These are phyloP conservation scores for Hanseniaspora lindneri DNA, from an alignment of 805 yeast species.

Conservation along the genomic window DNA sequence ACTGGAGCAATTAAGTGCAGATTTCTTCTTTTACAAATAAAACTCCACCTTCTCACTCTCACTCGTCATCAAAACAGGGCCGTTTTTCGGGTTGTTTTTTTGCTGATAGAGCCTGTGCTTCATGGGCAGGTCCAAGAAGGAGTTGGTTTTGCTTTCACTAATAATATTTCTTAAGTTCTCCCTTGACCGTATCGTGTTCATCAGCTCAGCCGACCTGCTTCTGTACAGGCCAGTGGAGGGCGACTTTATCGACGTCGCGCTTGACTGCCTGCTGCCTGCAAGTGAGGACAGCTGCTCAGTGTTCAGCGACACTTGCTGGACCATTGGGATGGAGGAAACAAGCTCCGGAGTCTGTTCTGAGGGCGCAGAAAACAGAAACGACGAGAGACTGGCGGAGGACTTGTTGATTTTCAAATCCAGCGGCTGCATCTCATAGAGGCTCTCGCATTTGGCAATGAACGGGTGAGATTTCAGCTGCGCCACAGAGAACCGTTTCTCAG, in stretches of 20 bases:
- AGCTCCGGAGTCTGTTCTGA: slow-evolving; percentile 7
- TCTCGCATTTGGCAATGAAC: slow-evolving; percentile 22
- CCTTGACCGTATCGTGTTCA: background rate
- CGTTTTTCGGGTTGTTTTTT: background rate
- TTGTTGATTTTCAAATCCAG: slow-evolving; percentile 5
- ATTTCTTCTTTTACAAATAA: background rate
- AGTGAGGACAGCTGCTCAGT: background rate
- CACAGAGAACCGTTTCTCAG: slow-evolving; percentile 37
- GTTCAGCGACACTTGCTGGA: background rate
- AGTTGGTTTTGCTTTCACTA: background rate
- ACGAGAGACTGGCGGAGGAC: slow-evolving; percentile 6
- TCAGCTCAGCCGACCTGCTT: slow-evolving; percentile 6
- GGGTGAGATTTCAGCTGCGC: slow-evolving; percentile 37
- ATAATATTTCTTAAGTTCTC: slow-evolving; percentile 3
- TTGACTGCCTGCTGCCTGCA: background rate
- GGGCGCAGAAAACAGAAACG: background rate
- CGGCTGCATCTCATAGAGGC: background rate
- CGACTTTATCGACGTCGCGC: background rate
- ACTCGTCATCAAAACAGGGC: background rate
- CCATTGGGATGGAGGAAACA: background rate
- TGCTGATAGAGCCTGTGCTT: background rate
- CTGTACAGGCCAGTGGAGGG: slow-evolving; percentile 4
- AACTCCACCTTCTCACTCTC: slow-evolving; percentile 6
- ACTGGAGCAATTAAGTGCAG: no score
- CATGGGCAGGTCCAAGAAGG: background rate